These are phyloP conservation scores for Glutinoglossum americanum DNA, from an alignment of 495 filamentous ascomycete species.

Conservation along the genomic window DNA sequence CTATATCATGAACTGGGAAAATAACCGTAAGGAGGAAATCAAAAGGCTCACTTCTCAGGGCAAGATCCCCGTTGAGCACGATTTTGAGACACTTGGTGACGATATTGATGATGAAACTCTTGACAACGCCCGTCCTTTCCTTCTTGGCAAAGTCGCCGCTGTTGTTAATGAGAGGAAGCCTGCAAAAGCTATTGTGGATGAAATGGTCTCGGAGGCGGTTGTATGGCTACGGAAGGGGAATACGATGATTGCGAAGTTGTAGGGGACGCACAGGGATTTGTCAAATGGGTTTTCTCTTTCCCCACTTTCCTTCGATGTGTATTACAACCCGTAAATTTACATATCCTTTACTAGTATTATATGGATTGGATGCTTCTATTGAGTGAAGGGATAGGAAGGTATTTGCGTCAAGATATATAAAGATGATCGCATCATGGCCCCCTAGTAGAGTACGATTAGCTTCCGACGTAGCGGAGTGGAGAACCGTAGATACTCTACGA, in stretches of 20 bases:
- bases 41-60: slow-evolving; percentile 76
- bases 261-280: background rate
- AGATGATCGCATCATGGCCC: background rate
- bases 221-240: slow-evolving; percentile 41
- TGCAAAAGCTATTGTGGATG: slow-evolving; percentile 84
- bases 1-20: slow-evolving; percentile 93
- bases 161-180: slow-evolving; percentile 83
- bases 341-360: background rate
- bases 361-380: background rate
- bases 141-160: slow-evolving; percentile 94
- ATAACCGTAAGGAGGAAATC: slow-evolving; percentile 71
- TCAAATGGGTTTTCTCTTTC: too few relatives aligned
- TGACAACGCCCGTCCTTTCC: slow-evolving; percentile 74
- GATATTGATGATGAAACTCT: slow-evolving; percentile 57
- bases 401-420: background rate
- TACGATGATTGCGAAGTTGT: slow-evolving; percentile 46
- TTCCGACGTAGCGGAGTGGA: too few relatives aligned
- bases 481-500: too few relatives aligned
- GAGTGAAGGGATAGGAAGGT: background rate
- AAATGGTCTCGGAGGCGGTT: slow-evolving; percentile 73
- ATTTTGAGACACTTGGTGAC: slow-evolving; percentile 66
- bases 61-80: slow-evolving; percentile 78
- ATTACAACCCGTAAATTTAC: background rate
- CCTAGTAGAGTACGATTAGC: too few relatives aligned
- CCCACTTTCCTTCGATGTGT: background rate